Percentiles rank a stretch among this genome's conserved stretches.
These are phyloP conservation scores for Psophocarpus tetragonolobus DNA, from an alignment of 306 rosid genomes.

Conservation along the genomic window DNA sequence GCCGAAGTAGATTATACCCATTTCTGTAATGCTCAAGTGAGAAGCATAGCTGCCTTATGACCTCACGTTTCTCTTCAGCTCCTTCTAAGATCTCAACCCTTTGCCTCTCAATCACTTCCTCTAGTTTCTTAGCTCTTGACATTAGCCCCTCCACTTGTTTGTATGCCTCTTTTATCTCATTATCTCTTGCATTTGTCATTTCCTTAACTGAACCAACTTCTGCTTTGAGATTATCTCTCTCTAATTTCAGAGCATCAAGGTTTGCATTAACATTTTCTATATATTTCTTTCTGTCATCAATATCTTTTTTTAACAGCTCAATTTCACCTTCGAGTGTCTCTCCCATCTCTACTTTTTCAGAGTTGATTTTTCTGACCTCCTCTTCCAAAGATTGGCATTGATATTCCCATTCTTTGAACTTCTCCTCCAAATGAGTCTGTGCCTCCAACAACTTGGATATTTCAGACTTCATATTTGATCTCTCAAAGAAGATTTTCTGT, in stretches of 20 bases:
- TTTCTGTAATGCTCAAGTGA: conserved; percentile 81
- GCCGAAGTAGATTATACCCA: conserved; percentile 51
- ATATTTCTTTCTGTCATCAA: conserved; percentile 33
- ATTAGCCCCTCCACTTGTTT: conserved; percentile 50
- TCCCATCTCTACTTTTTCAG: conserved; percentile 49
- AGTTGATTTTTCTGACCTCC: conserved; percentile 51
- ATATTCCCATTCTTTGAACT: conserved; percentile 59
- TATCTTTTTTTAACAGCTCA: conserved; percentile 45
- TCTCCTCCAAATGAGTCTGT: conserved; percentile 42
- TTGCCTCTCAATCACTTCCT: conserved; percentile 71
- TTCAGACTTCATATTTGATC: conserved; percentile 67
- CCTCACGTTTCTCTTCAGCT: conserved; percentile 93
- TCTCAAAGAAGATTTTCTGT: conserved; percentile 74
- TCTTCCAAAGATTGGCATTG: conserved; percentile 57
- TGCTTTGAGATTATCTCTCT: conserved; percentile 49
- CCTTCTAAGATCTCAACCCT: conserved; percentile 55
- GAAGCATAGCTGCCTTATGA: conserved; percentile 84
- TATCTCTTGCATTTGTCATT: conserved; percentile 42
- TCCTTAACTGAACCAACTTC: conserved; percentile 42
- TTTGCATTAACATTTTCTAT: conserved; percentile 40
- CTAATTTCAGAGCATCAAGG: conserved; percentile 44
- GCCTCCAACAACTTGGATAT: conserved; percentile 51
- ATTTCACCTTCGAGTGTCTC: conserved; percentile 52
- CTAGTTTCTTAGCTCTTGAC: conserved; percentile 46
- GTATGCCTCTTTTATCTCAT: conserved; percentile 36